Percentiles rank a stretch among this genome's conserved stretches.
phyloP scores from a whole-genome alignment of 1,284 basidiomycete species.

The Melampsora americana region DNA sequence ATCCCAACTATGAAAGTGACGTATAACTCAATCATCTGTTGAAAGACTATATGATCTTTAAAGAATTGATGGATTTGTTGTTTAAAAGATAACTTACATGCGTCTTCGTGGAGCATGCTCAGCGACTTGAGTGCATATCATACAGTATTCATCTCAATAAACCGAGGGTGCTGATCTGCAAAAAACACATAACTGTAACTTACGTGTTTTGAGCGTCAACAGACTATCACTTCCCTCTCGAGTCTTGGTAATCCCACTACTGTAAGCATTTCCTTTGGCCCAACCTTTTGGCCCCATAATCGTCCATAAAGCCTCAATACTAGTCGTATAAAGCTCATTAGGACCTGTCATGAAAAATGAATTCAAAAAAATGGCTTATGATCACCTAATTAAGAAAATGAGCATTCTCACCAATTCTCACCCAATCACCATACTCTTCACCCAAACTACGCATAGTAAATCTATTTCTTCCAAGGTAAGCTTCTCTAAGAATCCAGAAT shows the following conservation, averaged over 20 bases:
- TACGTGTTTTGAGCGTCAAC: conserved; percentile 31
- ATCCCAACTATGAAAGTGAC: conserved; percentile 13
- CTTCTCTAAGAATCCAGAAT: conserved; percentile 36
- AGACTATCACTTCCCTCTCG: conserved; percentile 21
- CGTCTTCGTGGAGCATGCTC: conserved; percentile 28
- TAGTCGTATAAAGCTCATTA: conserved; percentile 37
- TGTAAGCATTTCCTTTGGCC: conserved; percentile 29
- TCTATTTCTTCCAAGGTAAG: conserved; percentile 20
- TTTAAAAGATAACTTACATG: conserved; percentile 15
- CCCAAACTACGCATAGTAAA: conserved; percentile 27
- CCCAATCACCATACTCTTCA: conserved; percentile 39
- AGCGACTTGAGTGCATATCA: neutral
- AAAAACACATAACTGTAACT: neutral
- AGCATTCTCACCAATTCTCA: conserved; percentile 23
- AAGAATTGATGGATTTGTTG: no score
- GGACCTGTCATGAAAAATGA: conserved; percentile 20
- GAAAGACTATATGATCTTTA: no score
- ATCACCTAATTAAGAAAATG: neutral
- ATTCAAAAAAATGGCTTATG: neutral
- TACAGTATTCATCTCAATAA: no score
- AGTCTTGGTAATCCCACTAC: conserved; percentile 30
- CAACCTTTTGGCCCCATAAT: conserved; percentile 38
- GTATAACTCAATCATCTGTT: neutral
- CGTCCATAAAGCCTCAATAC: conserved; percentile 29
- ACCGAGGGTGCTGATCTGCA: neutral